These are phyloP conservation scores for Apiospora arundinis DNA, from an alignment of 2,329 filamentous ascomycete genomes.

Conservation along the genomic window DNA sequence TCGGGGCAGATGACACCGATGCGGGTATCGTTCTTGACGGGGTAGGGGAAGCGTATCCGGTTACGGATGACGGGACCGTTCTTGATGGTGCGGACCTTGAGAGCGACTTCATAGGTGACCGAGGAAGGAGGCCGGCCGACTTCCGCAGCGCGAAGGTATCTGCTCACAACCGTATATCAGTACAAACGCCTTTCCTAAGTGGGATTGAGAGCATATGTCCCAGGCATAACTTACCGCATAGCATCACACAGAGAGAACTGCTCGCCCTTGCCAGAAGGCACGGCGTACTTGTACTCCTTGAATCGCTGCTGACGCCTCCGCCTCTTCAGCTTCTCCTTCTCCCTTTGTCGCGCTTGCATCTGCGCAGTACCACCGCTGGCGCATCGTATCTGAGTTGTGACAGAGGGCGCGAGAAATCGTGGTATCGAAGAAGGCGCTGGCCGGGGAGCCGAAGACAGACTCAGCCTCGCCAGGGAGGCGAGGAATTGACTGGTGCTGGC, in stretches of 20 bases:
- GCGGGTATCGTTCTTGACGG: conserved; percentile 85
- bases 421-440: conserved; percentile 51
- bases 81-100: conserved; percentile 83
- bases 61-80: conserved; percentile 88
- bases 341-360: conserved; percentile 51
- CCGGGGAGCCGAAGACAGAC: conserved; percentile 49
- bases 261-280: conserved; percentile 65
- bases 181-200: neutral
- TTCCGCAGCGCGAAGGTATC: conserved; percentile 90
- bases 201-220: neutral
- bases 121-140: conserved; percentile 77
- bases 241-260: conserved; percentile 89
- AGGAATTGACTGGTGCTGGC: conserved; percentile 58
- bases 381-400: conserved; percentile 51
- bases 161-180: conserved; percentile 44
- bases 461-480: conserved; percentile 60
- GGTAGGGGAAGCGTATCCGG: conserved; percentile 85
- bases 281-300: conserved; percentile 67
- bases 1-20: conserved; percentile 94
- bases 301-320: conserved; percentile 69
- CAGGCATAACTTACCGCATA: conserved; percentile 70
- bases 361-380: conserved; percentile 39
- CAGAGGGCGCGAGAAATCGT: conserved; percentile 54
- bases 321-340: conserved; percentile 60
- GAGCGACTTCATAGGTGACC: conserved; percentile 86